Percentiles rank a stretch among this genome's conserved stretches.
Conservation (phyloP, 2,329 filamentous ascomycete species). For the Torrubiellomyces zombiae region DNA sequence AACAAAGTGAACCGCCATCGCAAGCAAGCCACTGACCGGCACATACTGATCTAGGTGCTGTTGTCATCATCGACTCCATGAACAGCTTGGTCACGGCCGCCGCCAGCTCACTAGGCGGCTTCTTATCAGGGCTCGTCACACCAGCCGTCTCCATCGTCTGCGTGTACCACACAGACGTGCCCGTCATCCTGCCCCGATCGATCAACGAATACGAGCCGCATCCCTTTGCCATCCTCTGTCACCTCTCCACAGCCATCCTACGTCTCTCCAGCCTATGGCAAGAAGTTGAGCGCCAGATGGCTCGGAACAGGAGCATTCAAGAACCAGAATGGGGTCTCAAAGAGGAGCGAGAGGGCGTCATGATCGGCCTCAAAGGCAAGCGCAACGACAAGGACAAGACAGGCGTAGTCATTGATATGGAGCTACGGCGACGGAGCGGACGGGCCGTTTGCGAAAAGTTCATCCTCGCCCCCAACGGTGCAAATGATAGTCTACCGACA, state of each 20-base stretch:
- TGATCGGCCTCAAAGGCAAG: slow-evolving; percentile 48
- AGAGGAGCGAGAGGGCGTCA: slow-evolving; percentile 61
- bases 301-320: slow-evolving; percentile 55
- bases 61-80: slow-evolving; percentile 69
- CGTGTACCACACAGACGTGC: slow-evolving; percentile 70
- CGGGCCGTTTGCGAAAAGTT: slow-evolving; percentile 57
- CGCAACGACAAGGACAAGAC: slow-evolving; percentile 9
- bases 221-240: slow-evolving; percentile 56
- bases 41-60: slow-evolving; percentile 35
- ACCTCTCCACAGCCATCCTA: slow-evolving; percentile 79
- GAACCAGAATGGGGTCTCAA: slow-evolving; percentile 65
- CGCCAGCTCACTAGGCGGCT: slow-evolving; percentile 43
- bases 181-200: slow-evolving; percentile 29
- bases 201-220: slow-evolving; percentile 44
- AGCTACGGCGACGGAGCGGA: slow-evolving; percentile 71
- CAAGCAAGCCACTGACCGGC: neutral
- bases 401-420: slow-evolving; percentile 64
- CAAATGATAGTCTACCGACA: no score
- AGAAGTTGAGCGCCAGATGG: slow-evolving; percentile 56
- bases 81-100: slow-evolving; percentile 43
- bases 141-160: slow-evolving; percentile 57
- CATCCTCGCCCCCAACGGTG: slow-evolving; percentile 21
- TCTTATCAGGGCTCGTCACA: slow-evolving; percentile 51
- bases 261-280: slow-evolving; percentile 58
- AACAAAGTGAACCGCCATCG: neutral